Percentiles rank a stretch among this genome's conserved stretches.
phyloP scores from a whole-genome alignment of 768 basidiomycete genomes.

The Auricularia sp. region DNA sequence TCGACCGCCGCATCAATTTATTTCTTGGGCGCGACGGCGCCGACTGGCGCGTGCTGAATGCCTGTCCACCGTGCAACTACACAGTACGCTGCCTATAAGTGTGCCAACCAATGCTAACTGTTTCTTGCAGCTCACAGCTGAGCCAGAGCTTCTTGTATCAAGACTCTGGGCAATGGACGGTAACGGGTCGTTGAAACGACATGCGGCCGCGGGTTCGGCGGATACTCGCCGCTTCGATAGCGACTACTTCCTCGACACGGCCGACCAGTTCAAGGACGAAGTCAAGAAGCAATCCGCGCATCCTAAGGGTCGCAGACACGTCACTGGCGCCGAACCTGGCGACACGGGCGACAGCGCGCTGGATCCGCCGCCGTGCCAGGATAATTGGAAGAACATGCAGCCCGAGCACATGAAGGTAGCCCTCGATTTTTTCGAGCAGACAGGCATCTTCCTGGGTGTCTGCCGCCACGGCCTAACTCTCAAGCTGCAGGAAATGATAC shows the following conservation, averaged over 20 bases:
- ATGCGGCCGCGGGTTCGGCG: background rate
- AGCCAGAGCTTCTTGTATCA: background rate
- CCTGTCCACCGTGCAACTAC: background rate
- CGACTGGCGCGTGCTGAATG: constrained; percentile 1
- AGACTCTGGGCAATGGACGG: background rate
- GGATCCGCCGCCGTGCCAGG: background rate
- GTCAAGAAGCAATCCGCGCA: background rate
- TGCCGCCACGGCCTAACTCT: constrained; percentile 1
- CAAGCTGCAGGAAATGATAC: background rate
- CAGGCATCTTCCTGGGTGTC: background rate
- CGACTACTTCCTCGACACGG: background rate
- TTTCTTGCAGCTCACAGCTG: background rate
- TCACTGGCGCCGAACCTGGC: background rate
- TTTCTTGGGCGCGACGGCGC: background rate
- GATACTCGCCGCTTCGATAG: background rate
- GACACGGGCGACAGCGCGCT: background rate
- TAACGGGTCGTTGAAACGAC: background rate
- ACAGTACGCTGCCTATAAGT: background rate
- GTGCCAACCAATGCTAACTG: background rate
- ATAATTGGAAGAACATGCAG: constrained; percentile 1
- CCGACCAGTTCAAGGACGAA: background rate
- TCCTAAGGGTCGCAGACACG: background rate
- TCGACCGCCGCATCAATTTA: background rate
- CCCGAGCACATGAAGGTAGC: background rate
- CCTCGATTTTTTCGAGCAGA: background rate